Evolutionary conservation across 805 yeast species (phyloP).

Genomic region (Allodekkera sacchari): DNA sequence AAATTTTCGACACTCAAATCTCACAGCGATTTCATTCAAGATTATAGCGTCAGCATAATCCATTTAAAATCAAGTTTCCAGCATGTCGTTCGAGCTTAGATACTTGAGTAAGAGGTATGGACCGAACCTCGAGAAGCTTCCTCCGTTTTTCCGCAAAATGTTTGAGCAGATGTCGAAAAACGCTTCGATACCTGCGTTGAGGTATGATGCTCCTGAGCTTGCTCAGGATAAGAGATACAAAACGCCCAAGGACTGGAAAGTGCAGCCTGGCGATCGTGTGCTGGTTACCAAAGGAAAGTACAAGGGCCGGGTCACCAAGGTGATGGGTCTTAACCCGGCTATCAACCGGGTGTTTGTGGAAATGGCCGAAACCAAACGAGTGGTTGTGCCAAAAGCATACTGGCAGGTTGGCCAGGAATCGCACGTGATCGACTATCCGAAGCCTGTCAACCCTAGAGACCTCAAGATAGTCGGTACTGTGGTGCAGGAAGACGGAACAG

Average conservation of each 20-base stretch:
- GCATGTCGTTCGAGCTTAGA: slow-evolving; percentile 8
- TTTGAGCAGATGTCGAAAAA: slow-evolving; percentile 21
- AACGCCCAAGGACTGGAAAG: slow-evolving; percentile 47
- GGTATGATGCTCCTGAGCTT: slow-evolving; percentile 20
- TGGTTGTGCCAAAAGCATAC: slow-evolving; percentile 60
- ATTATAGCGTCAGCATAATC: too few species aligned
- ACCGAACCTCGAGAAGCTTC: slow-evolving; percentile 22
- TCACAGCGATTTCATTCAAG: too few species aligned
- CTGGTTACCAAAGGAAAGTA: slow-evolving; percentile 61
- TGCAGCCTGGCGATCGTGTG: slow-evolving; percentile 70
- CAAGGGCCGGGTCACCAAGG: slow-evolving; percentile 67
- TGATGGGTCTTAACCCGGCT: slow-evolving; percentile 49
- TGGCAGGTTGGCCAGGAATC: slow-evolving; percentile 69
- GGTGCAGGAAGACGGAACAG: slow-evolving; percentile 53
- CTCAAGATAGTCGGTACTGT: slow-evolving; percentile 74
- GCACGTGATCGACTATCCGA: slow-evolving; percentile 66
- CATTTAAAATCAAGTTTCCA: too few species aligned
- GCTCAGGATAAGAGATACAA: slow-evolving; percentile 27
- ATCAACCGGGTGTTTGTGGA: slow-evolving; percentile 61
- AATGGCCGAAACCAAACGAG: slow-evolving; percentile 53
- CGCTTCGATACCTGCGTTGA: slow-evolving; percentile 25
- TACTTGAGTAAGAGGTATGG: slow-evolving; percentile 24
- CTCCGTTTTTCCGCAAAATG: slow-evolving; percentile 19
- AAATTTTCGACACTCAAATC: too few species aligned
- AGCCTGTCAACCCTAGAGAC: slow-evolving; percentile 47